A percentile compares a stretch with the other conserved stretches of the same genome.
Conservation (phyloP, 2,329 filamentous ascomycete species). For the Aspergillus ochraceus region DNA sequence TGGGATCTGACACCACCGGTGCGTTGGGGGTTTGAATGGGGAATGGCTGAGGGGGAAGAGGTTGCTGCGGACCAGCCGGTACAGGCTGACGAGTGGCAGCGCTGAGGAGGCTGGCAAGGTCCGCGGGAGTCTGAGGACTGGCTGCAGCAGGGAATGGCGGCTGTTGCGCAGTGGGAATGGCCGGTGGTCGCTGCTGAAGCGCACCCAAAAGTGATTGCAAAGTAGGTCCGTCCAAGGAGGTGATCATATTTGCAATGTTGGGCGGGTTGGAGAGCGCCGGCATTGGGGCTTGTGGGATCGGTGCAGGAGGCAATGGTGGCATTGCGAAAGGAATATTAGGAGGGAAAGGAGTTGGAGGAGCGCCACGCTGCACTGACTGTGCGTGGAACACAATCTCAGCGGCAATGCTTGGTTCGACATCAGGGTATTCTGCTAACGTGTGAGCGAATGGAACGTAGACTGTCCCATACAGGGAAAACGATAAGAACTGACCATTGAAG, state of each 20-base stretch:
- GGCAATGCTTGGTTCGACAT: conserved; percentile 74
- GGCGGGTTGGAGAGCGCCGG: conserved; percentile 38
- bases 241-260: conserved; percentile 65
- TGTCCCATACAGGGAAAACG: not conserved
- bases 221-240: conserved; percentile 66
- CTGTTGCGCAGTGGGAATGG: conserved; percentile 35
- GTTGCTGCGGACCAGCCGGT: conserved; percentile 29
- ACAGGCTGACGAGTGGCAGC: conserved; percentile 39
- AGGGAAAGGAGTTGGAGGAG: conserved; percentile 36
- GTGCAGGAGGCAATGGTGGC: conserved; percentile 34
- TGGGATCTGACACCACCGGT: conserved; percentile 34
- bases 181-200: conserved; percentile 50
- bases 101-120: conserved; percentile 44
- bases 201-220: conserved; percentile 70
- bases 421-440: conserved; percentile 66
- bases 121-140: conserved; percentile 33
- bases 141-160: conserved; percentile 35
- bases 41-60: conserved; percentile 30
- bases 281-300: conserved; percentile 33
- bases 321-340: conserved; percentile 38
- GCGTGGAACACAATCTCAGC: conserved; percentile 75
- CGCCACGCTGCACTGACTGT: conserved; percentile 37
- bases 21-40: conserved; percentile 29
- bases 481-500: conserved; percentile 62
- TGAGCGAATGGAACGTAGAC: conserved; percentile 4